Evolutionary conservation across 106 monocot species (phyloP).

Genomic region (Iris macrosiphon): DNA sequence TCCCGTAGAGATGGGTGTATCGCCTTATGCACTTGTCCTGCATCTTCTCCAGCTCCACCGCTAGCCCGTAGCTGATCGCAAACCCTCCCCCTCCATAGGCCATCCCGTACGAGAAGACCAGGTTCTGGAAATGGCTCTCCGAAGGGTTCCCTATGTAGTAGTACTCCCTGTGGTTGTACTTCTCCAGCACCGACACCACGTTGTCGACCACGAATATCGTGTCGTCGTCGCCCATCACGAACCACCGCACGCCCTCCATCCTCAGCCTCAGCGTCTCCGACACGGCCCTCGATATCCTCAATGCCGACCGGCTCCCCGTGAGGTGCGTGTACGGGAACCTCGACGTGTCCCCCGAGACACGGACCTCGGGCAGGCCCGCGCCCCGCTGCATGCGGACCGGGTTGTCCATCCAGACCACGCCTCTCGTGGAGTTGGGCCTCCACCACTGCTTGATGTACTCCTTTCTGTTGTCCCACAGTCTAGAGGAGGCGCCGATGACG

Average conservation of each 20-base stretch:
- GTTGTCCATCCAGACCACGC: constrained; percentile 38
- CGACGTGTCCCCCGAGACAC: constrained; percentile 58
- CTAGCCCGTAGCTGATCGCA: constrained; percentile 42
- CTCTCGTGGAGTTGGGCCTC: too few relatives aligned
- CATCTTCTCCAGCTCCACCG: constrained; percentile 21
- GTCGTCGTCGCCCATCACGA: constrained; percentile 90
- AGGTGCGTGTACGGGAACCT: constrained; percentile 60
- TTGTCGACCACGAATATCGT: constrained; percentile 60
- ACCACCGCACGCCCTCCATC: constrained; percentile 49
- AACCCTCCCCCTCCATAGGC: constrained; percentile 56
- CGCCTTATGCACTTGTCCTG: constrained; percentile 40
- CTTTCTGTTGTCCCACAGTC: background rate
- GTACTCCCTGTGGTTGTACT: constrained; percentile 34
- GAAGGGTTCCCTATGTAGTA: constrained; percentile 47
- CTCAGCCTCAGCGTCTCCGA: constrained; percentile 62
- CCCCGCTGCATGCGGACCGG: background rate
- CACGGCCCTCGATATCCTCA: constrained; percentile 76
- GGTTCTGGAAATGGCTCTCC: constrained; percentile 52
- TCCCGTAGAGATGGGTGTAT: constrained; percentile 48
- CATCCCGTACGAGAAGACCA: constrained; percentile 47
- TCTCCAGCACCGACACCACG: constrained; percentile 22
- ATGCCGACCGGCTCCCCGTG: constrained; percentile 68
- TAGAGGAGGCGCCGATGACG: constrained; percentile 4
- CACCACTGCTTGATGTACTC: constrained; percentile 15
- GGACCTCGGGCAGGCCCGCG: constrained; percentile 36